Conservation (phyloP, 83 land plant species). For the Diphasiastrum complanatum region DNA sequence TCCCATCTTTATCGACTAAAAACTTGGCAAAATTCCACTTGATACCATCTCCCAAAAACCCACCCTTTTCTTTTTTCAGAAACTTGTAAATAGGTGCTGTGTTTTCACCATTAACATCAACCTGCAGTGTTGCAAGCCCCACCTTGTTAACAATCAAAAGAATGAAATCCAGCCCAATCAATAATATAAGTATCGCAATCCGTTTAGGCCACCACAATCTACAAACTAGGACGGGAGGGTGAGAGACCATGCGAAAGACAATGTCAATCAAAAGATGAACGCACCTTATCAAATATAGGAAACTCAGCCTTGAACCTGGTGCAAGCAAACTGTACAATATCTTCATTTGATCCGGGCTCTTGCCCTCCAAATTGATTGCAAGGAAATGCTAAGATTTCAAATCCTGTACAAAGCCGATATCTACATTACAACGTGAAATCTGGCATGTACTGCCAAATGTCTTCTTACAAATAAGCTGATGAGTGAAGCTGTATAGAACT, state of each 20-base stretch:
- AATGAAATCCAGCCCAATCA: neutral
- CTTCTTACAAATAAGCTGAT: neutral
- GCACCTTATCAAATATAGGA: conserved; percentile 75
- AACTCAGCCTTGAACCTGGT: conserved; percentile 77
- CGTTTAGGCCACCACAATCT: neutral
- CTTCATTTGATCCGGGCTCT: conserved; percentile 72
- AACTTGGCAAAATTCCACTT: conserved; percentile 96
- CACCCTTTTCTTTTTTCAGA: conserved; percentile 71
- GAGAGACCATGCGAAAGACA: neutral
- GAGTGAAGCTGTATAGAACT: neutral
- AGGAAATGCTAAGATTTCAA: conserved; percentile 71
- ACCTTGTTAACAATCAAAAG: neutral
- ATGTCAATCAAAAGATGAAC: neutral
- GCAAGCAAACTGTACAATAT: conserved; percentile 65
- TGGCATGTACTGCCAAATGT: neutral
- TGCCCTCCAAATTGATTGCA: conserved; percentile 81
- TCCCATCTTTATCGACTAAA: conserved; percentile 69
- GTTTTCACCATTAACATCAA: conserved; percentile 76
- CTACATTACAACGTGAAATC: neutral
- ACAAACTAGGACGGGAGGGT: neutral
- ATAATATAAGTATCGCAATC: neutral
- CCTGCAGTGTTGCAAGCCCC: conserved; percentile 31
- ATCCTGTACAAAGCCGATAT: conserved; percentile 35
- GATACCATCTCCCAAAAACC: conserved; percentile 62
- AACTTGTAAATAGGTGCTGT: conserved; percentile 80